These are phyloP conservation scores for Mycena pura DNA, from an alignment of 768 basidiomycete species.

Conservation along the genomic window DNA sequence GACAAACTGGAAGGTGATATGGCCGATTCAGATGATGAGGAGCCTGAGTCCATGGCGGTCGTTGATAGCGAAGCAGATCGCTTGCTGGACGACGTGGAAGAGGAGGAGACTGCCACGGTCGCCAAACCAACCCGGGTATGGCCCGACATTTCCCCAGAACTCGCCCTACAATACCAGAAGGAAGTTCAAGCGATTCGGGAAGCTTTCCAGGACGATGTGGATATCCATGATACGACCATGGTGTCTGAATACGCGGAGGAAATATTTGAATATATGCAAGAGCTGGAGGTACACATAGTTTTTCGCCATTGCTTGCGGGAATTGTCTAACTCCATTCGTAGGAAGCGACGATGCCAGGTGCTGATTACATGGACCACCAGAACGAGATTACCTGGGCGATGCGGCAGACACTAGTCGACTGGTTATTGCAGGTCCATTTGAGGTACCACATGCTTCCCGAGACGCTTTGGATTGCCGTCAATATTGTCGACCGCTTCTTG, in stretches of 20 bases:
- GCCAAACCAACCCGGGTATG: conserved; percentile 61
- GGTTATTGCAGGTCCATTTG: conserved; percentile 96
- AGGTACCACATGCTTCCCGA: conserved; percentile 99
- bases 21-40: conserved; percentile 47
- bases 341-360: conserved; percentile 89
- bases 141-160: conserved; percentile 77
- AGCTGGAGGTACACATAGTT: conserved; percentile 77
- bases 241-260: conserved; percentile 99
- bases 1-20: conserved; percentile 56
- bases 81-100: conserved; percentile 29
- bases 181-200: conserved; percentile 75
- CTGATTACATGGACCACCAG: conserved; percentile 94
- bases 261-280: conserved; percentile 95
- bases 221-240: conserved; percentile 88
- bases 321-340: conserved; percentile 41
- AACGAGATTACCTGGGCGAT: conserved; percentile 92
- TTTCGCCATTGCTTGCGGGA: background rate
- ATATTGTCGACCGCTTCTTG: conserved; percentile 93
- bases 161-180: conserved; percentile 59
- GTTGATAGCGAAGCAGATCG: conserved; percentile 53
- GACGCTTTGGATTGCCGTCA: conserved; percentile 98
- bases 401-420: conserved; percentile 97
- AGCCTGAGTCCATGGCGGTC: conserved; percentile 70
- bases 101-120: conserved; percentile 36
- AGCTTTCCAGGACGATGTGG: conserved; percentile 72